phyloP scores from a whole-genome alignment of 352 stramenopile genomes.

The Globisporangium alternatum region DNA sequence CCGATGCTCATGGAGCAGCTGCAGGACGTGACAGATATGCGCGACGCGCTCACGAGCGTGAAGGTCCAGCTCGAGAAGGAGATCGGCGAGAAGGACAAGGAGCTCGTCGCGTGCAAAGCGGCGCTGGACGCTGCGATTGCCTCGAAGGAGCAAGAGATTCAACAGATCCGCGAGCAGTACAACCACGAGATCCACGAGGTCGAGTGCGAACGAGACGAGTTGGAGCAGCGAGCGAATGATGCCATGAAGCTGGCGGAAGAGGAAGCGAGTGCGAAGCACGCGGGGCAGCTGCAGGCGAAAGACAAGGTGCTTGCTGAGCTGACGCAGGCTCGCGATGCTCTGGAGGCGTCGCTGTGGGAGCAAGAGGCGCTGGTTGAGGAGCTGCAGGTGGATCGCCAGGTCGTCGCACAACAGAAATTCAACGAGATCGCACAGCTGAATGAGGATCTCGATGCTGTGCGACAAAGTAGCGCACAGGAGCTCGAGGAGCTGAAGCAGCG shows the following conservation, averaged over 20 bases:
- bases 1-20: slow-evolving; percentile 79
- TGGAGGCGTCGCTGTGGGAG: slow-evolving; percentile 31
- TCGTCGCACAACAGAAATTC: slow-evolving; percentile 30
- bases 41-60: slow-evolving; percentile 61
- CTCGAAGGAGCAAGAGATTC: slow-evolving; percentile 38
- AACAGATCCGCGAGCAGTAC: slow-evolving; percentile 31
- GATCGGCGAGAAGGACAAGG: slow-evolving; percentile 61
- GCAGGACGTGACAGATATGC: slow-evolving; percentile 81
- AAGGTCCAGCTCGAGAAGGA: slow-evolving; percentile 71
- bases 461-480: slow-evolving; percentile 14
- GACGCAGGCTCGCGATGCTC: slow-evolving; percentile 18
- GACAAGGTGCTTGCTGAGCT: slow-evolving; percentile 18
- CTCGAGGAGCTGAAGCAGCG: slow-evolving; percentile 19
- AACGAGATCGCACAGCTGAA: slow-evolving; percentile 25
- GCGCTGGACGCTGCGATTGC: slow-evolving; percentile 23
- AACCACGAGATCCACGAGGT: slow-evolving; percentile 37
- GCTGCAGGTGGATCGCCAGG: slow-evolving; percentile 24
- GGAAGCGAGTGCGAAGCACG: slow-evolving; percentile 26
- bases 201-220: slow-evolving; percentile 29
- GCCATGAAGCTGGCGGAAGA: slow-evolving; percentile 28
- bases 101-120: slow-evolving; percentile 35
- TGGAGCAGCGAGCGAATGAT: slow-evolving; percentile 33
- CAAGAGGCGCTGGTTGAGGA: slow-evolving; percentile 33
- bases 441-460: slow-evolving; percentile 7
- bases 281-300: slow-evolving; percentile 38